Conservation (phyloP, 208 protist species). For the Leishmania braziliensis region DNA sequence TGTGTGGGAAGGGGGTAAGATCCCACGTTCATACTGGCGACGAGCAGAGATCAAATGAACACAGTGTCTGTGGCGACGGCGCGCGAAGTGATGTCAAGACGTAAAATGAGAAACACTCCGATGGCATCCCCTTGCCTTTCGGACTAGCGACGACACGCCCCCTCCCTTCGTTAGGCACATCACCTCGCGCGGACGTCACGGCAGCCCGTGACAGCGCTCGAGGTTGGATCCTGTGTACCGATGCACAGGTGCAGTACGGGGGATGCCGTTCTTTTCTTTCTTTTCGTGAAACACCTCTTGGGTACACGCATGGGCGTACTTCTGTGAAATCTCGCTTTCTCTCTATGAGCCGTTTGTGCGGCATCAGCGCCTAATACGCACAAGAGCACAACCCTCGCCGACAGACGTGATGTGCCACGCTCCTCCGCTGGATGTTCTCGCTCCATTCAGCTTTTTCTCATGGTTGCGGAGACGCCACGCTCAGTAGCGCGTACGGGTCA, state of each 20-base stretch:
- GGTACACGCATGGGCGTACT: neutral
- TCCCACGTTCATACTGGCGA: neutral
- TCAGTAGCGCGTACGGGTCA: conserved; percentile 72
- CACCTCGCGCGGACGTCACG: neutral
- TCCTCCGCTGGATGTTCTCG: neutral
- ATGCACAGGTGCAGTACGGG: neutral
- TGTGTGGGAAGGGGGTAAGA: neutral
- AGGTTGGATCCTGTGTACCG: neutral
- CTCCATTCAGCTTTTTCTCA: neutral
- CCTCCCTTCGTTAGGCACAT: neutral
- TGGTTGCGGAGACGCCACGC: conserved; percentile 32
- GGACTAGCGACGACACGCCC: neutral
- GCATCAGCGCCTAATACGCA: neutral
- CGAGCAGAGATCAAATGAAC: neutral
- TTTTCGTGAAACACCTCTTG: neutral
- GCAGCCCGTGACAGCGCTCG: neutral
- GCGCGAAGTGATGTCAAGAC: neutral
- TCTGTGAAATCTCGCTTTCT: neutral
- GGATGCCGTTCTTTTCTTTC: neutral
- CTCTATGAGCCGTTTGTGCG: neutral
- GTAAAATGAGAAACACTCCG: neutral
- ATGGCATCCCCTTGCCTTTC: neutral
- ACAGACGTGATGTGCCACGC: neutral
- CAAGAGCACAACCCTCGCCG: neutral
- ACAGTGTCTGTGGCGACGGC: neutral